These are phyloP conservation scores for Castanospermum australe DNA, from an alignment of 306 rosid species.

Conservation along the genomic window DNA sequence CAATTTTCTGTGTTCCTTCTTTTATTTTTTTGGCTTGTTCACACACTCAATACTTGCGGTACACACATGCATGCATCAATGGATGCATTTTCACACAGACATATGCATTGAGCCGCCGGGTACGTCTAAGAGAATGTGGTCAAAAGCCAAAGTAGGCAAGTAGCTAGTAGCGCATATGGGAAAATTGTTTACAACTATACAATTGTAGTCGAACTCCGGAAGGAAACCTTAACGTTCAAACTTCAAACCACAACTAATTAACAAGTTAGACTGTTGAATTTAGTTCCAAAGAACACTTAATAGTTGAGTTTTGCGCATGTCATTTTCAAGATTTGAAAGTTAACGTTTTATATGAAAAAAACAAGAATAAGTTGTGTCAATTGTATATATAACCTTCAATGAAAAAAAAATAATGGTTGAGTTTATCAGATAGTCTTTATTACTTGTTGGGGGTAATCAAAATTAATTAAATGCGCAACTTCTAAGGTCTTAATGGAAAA, in stretches of 20 bases:
- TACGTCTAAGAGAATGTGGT: background rate
- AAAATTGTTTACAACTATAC: no score
- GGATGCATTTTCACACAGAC: constrained; percentile 1
- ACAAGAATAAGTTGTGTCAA: background rate
- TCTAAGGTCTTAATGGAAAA: no score
- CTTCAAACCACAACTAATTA: background rate
- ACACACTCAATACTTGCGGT: background rate
- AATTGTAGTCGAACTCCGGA: no score
- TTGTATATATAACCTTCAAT: background rate
- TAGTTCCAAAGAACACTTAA: background rate
- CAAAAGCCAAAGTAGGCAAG: constrained; percentile 15
- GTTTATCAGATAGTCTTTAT: no score
- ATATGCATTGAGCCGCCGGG: background rate
- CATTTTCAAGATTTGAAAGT: no score
- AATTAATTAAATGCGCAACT: no score
- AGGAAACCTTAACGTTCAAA: background rate
- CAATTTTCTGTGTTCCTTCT: background rate
- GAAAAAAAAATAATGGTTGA: no score
- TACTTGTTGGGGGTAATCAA: no score
- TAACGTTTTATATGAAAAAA: no score
- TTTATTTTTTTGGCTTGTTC: background rate
- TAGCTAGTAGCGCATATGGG: background rate
- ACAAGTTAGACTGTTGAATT: background rate
- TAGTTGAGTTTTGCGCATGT: no score
- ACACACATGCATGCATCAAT: background rate